These are phyloP conservation scores for Penicillium concentricum DNA, from an alignment of 2,329 filamentous ascomycete genomes.

Conservation along the genomic window DNA sequence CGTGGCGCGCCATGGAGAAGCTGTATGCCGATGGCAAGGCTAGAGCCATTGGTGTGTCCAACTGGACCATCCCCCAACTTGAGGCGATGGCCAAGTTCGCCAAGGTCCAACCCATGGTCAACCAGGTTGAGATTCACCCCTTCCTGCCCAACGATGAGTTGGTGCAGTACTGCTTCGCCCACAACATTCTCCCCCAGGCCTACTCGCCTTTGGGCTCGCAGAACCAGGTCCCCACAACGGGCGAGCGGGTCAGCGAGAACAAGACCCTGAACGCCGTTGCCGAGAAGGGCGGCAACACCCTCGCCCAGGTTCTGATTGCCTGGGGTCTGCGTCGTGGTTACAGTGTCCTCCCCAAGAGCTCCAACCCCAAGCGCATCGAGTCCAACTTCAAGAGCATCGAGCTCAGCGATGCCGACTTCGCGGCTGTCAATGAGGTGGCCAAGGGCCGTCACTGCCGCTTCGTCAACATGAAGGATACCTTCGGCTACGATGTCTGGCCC, in stretches of 20 bases:
- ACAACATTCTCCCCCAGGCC: constrained; percentile 43
- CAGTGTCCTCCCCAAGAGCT: constrained; percentile 68
- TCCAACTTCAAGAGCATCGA: constrained; percentile 66
- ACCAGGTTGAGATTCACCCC: constrained; percentile 49
- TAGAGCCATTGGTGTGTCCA: constrained; percentile 73
- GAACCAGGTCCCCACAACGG: constrained; percentile 67
- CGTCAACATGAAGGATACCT: constrained; percentile 80
- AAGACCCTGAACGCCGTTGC: constrained; percentile 59
- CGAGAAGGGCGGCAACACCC: constrained; percentile 56
- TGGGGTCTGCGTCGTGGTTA: constrained; percentile 68
- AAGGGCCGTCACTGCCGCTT: constrained; percentile 67
- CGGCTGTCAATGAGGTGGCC: constrained; percentile 62
- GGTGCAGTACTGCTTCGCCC: constrained; percentile 42
- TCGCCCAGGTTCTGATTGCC: constrained; percentile 62
- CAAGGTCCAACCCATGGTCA: constrained; percentile 44
- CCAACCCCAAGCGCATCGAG: constrained; percentile 63
- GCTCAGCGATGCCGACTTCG: constrained; percentile 58
- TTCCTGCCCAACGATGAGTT: constrained; percentile 49
- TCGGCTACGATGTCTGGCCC: constrained; percentile 70
- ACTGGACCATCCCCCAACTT: constrained; percentile 61
- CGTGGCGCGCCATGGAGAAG: constrained; percentile 68
- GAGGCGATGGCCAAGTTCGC: constrained; percentile 46
- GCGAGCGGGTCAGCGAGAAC: constrained; percentile 64
- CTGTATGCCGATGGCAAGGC: constrained; percentile 60
- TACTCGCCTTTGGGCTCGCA: constrained; percentile 59